phyloP scores from a whole-genome alignment of 2,329 filamentous ascomycete genomes.

The Metarhizium rileyi region DNA sequence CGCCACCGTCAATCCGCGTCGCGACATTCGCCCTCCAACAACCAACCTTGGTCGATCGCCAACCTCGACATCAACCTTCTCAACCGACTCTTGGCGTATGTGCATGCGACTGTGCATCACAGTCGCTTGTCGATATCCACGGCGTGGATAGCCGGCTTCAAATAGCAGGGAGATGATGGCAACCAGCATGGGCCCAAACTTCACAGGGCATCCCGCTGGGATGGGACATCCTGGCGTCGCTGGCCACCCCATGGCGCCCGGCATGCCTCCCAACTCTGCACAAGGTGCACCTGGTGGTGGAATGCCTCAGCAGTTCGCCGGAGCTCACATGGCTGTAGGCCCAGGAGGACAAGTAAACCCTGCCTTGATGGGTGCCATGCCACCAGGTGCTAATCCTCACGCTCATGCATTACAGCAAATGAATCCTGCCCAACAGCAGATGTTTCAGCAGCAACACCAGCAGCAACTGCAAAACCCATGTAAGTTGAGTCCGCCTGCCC shows the following conservation, averaged over 20 bases:
- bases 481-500: conserved; percentile 11
- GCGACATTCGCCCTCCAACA: conserved; percentile 9
- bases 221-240: conserved; percentile 65
- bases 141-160: conserved; percentile 43
- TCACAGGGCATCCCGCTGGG: conserved; percentile 56
- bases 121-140: conserved; percentile 47
- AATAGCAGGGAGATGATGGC: conserved; percentile 52
- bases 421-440: conserved; percentile 48
- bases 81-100: conserved; percentile 18
- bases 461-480: conserved; percentile 27
- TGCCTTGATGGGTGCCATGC: conserved; percentile 69
- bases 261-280: conserved; percentile 58
- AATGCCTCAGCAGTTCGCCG: conserved; percentile 56
- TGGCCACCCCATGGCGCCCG: conserved; percentile 53
- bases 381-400: conserved; percentile 55
- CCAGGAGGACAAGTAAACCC: conserved; percentile 65
- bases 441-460: conserved; percentile 45
- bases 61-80: conserved; percentile 3
- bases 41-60: neutral
- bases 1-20: conserved; percentile 2
- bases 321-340: conserved; percentile 58
- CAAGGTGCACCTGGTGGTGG: conserved; percentile 55
- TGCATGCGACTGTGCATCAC: conserved; percentile 38
- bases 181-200: conserved; percentile 51
- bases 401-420: conserved; percentile 65